A percentile compares a stretch with the other conserved stretches of the same genome.
phyloP scores from a whole-genome alignment of 2,329 filamentous ascomycete species.

The Arthrobotrys entomopaga region DNA sequence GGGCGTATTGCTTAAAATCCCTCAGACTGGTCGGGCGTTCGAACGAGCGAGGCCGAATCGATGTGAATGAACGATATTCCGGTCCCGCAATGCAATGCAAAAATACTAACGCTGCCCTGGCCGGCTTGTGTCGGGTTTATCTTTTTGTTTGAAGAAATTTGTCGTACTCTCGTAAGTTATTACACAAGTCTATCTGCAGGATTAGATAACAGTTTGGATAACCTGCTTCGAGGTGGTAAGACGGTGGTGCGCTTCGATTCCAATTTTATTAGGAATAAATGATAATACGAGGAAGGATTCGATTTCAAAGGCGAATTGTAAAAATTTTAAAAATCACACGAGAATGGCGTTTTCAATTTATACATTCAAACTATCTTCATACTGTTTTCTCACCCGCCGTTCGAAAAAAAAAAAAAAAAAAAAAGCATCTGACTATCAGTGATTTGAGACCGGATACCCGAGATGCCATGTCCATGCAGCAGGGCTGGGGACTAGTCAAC shows the following conservation, averaged over 20 bases:
- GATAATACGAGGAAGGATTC: slow-evolving; percentile 7
- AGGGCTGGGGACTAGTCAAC: slow-evolving; percentile 1
- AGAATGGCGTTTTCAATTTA: slow-evolving; percentile 51
- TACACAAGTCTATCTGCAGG: slow-evolving; percentile 19
- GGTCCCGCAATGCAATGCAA: slow-evolving; percentile 19
- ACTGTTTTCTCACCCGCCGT: not conserved
- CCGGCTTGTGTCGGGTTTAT: slow-evolving; percentile 39
- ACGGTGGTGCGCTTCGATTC: slow-evolving; percentile 36
- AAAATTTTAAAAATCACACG: slow-evolving; percentile 34
- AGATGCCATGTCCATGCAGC: slow-evolving; percentile 50
- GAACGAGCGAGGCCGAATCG: not conserved
- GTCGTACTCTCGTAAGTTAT: not conserved
- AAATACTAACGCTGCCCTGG: not conserved
- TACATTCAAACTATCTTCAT: slow-evolving; percentile 15
- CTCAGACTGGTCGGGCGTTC: slow-evolving; percentile 18
- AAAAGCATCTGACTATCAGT: slow-evolving; percentile 43
- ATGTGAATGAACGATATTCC: not conserved
- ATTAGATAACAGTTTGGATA: slow-evolving; percentile 20
- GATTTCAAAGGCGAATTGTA: not conserved
- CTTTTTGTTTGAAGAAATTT: slow-evolving; percentile 8
- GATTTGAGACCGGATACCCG: slow-evolving; percentile 50
- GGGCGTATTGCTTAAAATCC: slow-evolving; percentile 50
- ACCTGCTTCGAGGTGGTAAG: slow-evolving; percentile 28
- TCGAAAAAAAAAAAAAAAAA: not conserved
- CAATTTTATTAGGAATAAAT: slow-evolving; percentile 2